A percentile compares a stretch with the other conserved stretches of the same genome.
Conservation (phyloP, 2,329 filamentous ascomycete genomes). For the Diaporthe sp. region DNA sequence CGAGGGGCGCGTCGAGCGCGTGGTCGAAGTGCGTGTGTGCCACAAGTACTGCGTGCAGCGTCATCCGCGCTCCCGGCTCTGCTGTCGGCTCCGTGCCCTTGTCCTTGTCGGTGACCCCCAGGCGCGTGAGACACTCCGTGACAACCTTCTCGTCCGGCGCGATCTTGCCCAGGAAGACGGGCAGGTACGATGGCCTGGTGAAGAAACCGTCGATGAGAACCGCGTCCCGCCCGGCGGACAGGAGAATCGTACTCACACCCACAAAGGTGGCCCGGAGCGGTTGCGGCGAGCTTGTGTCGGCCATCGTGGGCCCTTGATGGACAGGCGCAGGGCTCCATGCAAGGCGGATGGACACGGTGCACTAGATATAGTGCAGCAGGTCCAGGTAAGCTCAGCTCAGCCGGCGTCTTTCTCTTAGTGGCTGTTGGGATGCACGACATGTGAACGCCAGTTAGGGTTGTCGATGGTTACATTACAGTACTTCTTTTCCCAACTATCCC, state of each 20-base stretch:
- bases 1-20: constrained; percentile 8
- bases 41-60: constrained; percentile 6
- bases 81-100: neutral
- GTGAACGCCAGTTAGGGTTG: neutral
- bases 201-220: constrained; percentile 40
- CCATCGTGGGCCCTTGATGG: neutral
- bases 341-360: neutral
- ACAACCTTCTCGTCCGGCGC: neutral
- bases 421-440: neutral
- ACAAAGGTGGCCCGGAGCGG: constrained; percentile 8
- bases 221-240: neutral
- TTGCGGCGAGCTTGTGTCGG: too few relatives aligned
- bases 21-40: constrained; percentile 15
- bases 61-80: neutral
- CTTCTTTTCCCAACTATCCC: neutral
- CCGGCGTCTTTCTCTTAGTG: neutral
- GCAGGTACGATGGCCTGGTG: constrained; percentile 34
- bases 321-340: neutral
- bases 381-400: neutral
- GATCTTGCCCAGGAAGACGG: constrained; percentile 10
- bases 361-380: neutral
- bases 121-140: neutral
- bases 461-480: neutral
- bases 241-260: constrained; percentile 4
- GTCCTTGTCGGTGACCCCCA: neutral